phyloP scores from a whole-genome alignment of 495 filamentous ascomycete species.

The Corynascus novoguineensis region DNA sequence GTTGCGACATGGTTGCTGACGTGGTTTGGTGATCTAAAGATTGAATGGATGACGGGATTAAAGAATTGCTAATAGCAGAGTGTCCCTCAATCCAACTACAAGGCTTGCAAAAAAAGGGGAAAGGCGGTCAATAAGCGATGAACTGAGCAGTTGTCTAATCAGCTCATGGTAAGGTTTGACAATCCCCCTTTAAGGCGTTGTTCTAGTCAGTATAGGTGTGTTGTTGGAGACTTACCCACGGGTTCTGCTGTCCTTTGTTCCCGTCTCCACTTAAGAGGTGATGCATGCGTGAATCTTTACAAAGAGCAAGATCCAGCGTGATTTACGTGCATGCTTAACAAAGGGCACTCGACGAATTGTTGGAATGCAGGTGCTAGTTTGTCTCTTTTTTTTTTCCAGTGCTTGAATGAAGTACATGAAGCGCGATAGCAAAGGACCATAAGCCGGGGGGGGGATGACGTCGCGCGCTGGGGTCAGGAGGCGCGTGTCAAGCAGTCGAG shows the following conservation, averaged over 20 bases:
- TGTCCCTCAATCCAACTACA: no score
- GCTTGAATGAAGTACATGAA: background rate
- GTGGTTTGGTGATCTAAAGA: background rate
- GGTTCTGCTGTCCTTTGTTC: background rate
- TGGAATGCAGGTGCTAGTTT: background rate
- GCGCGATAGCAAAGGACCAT: background rate
- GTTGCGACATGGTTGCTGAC: background rate
- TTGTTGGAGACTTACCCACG: no score
- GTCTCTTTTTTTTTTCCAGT: background rate
- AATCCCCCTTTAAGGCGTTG: no score
- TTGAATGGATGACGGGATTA: background rate
- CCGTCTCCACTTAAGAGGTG: no score
- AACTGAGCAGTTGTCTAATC: no score
- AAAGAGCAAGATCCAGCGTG: background rate
- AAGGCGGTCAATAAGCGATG: no score
- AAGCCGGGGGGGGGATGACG: background rate
- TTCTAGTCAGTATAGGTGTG: no score
- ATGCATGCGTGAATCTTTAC: no score
- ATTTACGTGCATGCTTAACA: background rate
- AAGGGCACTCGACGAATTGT: no score
- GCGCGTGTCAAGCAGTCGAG: background rate
- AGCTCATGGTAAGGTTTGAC: no score
- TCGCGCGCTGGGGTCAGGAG: background rate
- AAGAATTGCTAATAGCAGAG: no score
- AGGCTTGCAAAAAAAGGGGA: no score